Evolutionary conservation across 106 monocot species (phyloP).

Genomic region (Triglochin maritima): DNA sequence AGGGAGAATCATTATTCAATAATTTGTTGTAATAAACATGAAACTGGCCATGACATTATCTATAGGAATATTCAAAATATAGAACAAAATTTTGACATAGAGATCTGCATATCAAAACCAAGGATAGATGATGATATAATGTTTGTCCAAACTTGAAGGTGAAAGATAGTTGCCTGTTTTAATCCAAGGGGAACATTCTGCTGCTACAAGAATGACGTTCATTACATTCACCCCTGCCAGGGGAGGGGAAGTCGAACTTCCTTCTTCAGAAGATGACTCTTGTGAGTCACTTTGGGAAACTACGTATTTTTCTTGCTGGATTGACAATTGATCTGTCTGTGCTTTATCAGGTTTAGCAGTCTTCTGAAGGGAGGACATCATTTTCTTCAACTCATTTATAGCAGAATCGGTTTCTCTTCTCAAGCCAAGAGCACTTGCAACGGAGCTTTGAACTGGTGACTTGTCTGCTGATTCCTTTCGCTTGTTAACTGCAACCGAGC

Average conservation of each 20-base stretch:
- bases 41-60: not conserved
- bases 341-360: not conserved
- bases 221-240: conserved; percentile 59
- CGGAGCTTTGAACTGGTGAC: not conserved
- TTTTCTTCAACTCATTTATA: conserved; percentile 5
- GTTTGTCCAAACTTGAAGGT: not conserved
- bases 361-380: conserved; percentile 9
- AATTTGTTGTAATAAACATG: not conserved
- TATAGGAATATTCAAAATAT: not conserved
- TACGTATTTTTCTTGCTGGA: conserved; percentile 1
- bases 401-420: conserved; percentile 9
- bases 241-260: conserved; percentile 21
- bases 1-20: not conserved
- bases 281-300: conserved; percentile 9
- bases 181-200: conserved; percentile 74
- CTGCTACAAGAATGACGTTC: conserved; percentile 61
- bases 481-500: not conserved
- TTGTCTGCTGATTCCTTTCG: not conserved
- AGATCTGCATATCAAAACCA: not conserved
- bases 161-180: conserved; percentile 49
- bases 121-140: not conserved
- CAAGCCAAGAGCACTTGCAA: conserved; percentile 19
- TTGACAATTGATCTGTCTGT: conserved; percentile 1
- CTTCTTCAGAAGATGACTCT: conserved; percentile 17
- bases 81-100: not conserved